A percentile compares a stretch with the other conserved stretches of the same genome.
Conservation (phyloP, 2,329 filamentous ascomycete species). For the Fusarium sp. region DNA sequence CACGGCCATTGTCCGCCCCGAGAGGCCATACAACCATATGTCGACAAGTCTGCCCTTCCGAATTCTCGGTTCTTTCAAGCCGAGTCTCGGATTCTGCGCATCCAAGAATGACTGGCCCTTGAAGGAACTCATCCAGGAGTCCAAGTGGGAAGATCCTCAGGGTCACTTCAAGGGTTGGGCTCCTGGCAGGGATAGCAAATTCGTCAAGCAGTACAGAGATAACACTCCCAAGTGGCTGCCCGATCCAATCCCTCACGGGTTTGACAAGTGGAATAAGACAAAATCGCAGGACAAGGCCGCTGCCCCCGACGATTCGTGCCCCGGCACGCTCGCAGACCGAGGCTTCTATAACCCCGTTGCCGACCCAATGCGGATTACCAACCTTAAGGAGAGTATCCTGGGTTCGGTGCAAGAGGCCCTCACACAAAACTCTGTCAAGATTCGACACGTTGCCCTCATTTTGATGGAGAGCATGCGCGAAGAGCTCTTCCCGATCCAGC, state of each 20-base stretch:
- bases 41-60: conserved; percentile 46
- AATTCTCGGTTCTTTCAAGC: conserved; percentile 39
- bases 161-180: conserved; percentile 51
- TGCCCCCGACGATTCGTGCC: conserved; percentile 22
- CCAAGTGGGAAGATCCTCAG: conserved; percentile 40
- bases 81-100: conserved; percentile 38
- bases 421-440: conserved; percentile 46
- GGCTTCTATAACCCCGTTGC: conserved; percentile 50
- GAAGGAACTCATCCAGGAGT: conserved; percentile 39
- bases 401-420: conserved; percentile 42
- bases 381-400: conserved; percentile 49
- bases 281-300: conserved; percentile 43
- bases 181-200: conserved; percentile 41
- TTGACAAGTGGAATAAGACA: conserved; percentile 44
- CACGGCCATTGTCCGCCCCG: conserved; percentile 39
- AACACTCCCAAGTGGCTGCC: conserved; percentile 46
- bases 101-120: conserved; percentile 44
- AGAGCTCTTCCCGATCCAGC: conserved; percentile 58
- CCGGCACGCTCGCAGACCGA: conserved; percentile 23
- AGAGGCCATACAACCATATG: conserved; percentile 46
- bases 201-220: conserved; percentile 40
- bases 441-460: conserved; percentile 58
- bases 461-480: conserved; percentile 59
- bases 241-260: conserved; percentile 39
- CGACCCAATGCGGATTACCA: conserved; percentile 56